Percentiles rank a stretch among this genome's conserved stretches.
Evolutionary conservation across 805 yeast species (phyloP).

Genomic region (Grigorovia yakushimaensis): DNA sequence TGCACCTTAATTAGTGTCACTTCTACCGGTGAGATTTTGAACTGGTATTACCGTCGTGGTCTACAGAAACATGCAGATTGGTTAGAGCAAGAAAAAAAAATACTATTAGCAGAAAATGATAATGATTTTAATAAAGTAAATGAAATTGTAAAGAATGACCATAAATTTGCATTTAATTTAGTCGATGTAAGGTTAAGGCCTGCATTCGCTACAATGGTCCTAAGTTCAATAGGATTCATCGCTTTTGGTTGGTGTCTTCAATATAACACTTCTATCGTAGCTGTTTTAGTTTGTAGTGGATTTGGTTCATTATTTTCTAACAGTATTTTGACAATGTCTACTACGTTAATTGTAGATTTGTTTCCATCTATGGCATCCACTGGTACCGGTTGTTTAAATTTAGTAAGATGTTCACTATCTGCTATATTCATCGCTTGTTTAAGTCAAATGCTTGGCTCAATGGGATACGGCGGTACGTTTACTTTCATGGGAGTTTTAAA

Average conservation of each 20-base stretch:
- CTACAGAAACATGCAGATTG: constrained; percentile 16
- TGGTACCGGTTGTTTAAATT: constrained; percentile 62
- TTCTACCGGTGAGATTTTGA: constrained; percentile 45
- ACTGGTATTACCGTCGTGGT: constrained; percentile 31
- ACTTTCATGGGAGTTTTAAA: constrained; percentile 56
- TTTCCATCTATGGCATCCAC: constrained; percentile 64
- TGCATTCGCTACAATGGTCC: constrained; percentile 33
- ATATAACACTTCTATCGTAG: constrained; percentile 37
- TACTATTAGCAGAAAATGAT: constrained; percentile 11
- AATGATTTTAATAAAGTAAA: constrained; percentile 12
- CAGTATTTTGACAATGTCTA: constrained; percentile 45
- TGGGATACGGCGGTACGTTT: constrained; percentile 70
- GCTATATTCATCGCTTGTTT: constrained; percentile 65
- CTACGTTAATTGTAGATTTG: constrained; percentile 67
- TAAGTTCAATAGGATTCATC: constrained; percentile 33
- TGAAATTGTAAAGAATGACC: constrained; percentile 16
- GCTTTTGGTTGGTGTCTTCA: constrained; percentile 70
- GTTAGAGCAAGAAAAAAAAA: constrained; percentile 9
- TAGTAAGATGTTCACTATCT: constrained; percentile 59
- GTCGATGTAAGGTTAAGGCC: constrained; percentile 46
- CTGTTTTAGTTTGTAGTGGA: constrained; percentile 49
- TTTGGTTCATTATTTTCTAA: constrained; percentile 50
- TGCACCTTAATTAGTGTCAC: constrained; percentile 57
- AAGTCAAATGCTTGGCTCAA: constrained; percentile 42
- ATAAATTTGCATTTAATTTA: constrained; percentile 39